A percentile compares a stretch with the other conserved stretches of the same genome.
Evolutionary conservation across 768 basidiomycete species (phyloP).

Genomic region (Pleurotus pulmonarius): DNA sequence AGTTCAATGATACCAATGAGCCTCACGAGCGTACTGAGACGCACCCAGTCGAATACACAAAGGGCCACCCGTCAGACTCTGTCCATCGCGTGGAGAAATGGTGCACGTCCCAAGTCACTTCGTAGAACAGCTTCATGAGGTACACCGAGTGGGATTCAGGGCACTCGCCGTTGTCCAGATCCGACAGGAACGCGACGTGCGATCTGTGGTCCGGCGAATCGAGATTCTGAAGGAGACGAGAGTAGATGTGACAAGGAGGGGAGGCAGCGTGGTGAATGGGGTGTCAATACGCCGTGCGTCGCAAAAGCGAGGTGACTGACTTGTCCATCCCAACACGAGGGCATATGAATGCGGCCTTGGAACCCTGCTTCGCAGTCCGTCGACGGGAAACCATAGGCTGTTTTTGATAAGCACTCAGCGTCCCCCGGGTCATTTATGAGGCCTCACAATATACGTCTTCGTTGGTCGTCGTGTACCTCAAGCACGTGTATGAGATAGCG

Average conservation of each 20-base stretch:
- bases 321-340: constrained; percentile 37
- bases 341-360: constrained; percentile 35
- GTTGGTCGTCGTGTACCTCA: constrained; percentile 29
- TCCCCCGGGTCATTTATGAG: not conserved
- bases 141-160: constrained; percentile 31
- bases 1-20: too few species aligned
- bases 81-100: constrained; percentile 32
- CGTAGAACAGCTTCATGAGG: constrained; percentile 37
- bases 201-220: constrained; percentile 34
- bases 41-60: constrained; percentile 43
- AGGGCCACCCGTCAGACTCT: constrained; percentile 31
- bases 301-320: constrained; percentile 17
- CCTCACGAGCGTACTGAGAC: not conserved
- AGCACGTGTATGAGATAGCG: constrained; percentile 35
- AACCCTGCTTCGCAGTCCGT: constrained; percentile 39
- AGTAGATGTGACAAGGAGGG: not conserved
- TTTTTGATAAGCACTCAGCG: not conserved
- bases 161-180: constrained; percentile 33
- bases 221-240: constrained; percentile 24
- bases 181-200: constrained; percentile 24
- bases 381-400: constrained; percentile 35
- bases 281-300: too few species aligned
- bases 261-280: too few species aligned
- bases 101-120: constrained; percentile 38
- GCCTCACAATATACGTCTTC: constrained; percentile 17